Base-by-base conservation (phyloP, 1,284 basidiomycete genomes). In the Leccinum angustisporum region DNA sequence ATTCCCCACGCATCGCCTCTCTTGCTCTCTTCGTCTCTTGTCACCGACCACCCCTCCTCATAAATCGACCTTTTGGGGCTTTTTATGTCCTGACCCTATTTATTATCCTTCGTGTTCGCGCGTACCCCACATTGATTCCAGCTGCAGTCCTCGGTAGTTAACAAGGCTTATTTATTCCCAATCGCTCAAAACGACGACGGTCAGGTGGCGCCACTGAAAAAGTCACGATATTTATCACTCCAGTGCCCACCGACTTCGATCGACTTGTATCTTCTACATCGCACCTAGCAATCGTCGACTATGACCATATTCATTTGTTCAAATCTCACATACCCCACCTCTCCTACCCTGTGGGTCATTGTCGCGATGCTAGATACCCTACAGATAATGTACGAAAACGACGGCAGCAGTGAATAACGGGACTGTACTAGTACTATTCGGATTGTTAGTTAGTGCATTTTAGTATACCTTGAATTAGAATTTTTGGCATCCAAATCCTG, bases 401-500 rank as follows among this genome's bases (percentile, higher is more conserved):
- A 70, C 25, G 53, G 63, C 61, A 63, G 72, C 61, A 72, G 67
- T 63, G 69, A 74, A 67, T 14, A 72, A 67, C 57, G 48, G 72
- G 74, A 72, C 68, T 75, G 74, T 75, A 72, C 72, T 62, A 72
- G 60, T 72, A 75, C 60, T 63, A 73, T 61, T 61, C 36, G 69
- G 72, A 71, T 59, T 70, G 67, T 71, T 73, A 71, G 62, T 71
- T 72, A 61, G 30, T 56, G 61, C 70, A 71, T 63, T 58, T 65
- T 74, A 75, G 73, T 72, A 72, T 72, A 75, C 74, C 74, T 72
- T 68, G 74, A 75, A 75, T 63, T 75, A 72, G 74, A 73, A 72
- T 67, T 74, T 71, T 72, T 74, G 72, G 64, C 64, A 64, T 56
- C 54, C 14, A 30, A 48, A 18, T 40, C 36, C 25, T 58, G 52